phyloP scores from a whole-genome alignment of 176 grass and related monocot genomes.

The Eragrostis curvula region DNA sequence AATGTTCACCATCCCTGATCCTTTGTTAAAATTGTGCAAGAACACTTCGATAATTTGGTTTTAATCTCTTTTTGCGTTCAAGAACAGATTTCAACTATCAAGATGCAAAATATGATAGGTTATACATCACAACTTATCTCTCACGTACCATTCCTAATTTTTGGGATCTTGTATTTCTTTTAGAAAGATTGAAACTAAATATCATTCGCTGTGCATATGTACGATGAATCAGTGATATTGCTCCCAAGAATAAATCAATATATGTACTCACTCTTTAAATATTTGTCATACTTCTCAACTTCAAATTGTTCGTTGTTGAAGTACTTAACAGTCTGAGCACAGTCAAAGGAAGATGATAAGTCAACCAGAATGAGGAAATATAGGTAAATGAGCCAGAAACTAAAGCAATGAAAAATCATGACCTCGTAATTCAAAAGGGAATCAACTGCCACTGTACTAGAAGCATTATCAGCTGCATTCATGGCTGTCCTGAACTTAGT shows the following conservation, averaged over 20 bases:
- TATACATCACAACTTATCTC: slow-evolving; percentile 13
- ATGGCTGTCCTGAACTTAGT: slow-evolving; percentile 93
- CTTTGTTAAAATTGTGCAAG: slow-evolving; percentile 18
- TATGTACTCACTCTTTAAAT: slow-evolving; percentile 84
- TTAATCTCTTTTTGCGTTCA: neutral
- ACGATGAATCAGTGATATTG: neutral
- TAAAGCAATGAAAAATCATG: slow-evolving; percentile 31
- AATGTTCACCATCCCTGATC: neutral
- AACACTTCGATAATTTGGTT: neutral
- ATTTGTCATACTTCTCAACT: slow-evolving; percentile 93
- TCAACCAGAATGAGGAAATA: slow-evolving; percentile 22
- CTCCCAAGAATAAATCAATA: slow-evolving; percentile 31
- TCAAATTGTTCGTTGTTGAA: slow-evolving; percentile 97
- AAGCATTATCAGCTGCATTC: slow-evolving; percentile 99
- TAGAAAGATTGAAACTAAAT: slow-evolving; percentile 29
- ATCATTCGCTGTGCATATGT: neutral
- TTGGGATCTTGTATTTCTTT: slow-evolving; percentile 32
- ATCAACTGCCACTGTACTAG: slow-evolving; percentile 89
- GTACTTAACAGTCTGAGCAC: slow-evolving; percentile 91
- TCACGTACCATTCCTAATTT: slow-evolving; percentile 18
- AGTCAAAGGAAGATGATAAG: slow-evolving; percentile 48
- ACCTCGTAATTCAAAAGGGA: slow-evolving; percentile 99
- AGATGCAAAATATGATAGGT: slow-evolving; percentile 12
- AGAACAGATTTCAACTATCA: slow-evolving; percentile 29
- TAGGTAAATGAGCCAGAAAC: slow-evolving; percentile 32